phyloP scores from a whole-genome alignment of 371 early-diverging fungal species.

The Mucor velutinosus region DNA sequence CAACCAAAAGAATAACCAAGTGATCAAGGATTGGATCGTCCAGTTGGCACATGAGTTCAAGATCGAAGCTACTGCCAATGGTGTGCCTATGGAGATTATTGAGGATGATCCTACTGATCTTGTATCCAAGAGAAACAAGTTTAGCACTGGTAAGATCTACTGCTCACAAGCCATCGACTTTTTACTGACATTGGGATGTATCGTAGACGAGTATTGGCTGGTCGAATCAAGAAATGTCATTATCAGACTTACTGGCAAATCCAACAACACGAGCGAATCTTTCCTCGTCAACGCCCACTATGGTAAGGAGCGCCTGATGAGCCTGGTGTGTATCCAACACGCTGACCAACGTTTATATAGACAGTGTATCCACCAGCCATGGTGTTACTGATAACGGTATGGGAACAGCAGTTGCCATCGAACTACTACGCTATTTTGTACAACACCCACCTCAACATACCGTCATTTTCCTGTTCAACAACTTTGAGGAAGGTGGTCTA shows the following conservation, averaged over 20 bases:
- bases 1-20: conserved; percentile 50
- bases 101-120: conserved; percentile 43
- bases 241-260: conserved; percentile 20
- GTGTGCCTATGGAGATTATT: conserved; percentile 48
- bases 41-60: conserved; percentile 42
- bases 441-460: conserved; percentile 54
- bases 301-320: conserved; percentile 30
- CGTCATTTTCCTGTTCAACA: conserved; percentile 81
- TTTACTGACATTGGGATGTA: background rate
- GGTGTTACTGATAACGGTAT: conserved; percentile 88
- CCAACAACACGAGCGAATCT: conserved; percentile 37
- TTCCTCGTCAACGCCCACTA: conserved; percentile 55
- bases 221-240: conserved; percentile 51
- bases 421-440: conserved; percentile 64
- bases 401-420: conserved; percentile 70
- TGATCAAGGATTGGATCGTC: conserved; percentile 42
- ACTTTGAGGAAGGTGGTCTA: conserved; percentile 81
- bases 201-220: conserved; percentile 46
- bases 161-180: too few species aligned
- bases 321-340: too few species aligned
- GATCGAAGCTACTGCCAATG: conserved; percentile 33
- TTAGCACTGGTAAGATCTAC: conserved; percentile 32
- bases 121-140: conserved; percentile 29
- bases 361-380: conserved; percentile 71
- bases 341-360: conserved; percentile 20